A percentile compares a stretch with the other conserved stretches of the same genome.
phyloP scores from a whole-genome alignment of 1,139 yeast genomes.

The Komagataea norvegica region DNA sequence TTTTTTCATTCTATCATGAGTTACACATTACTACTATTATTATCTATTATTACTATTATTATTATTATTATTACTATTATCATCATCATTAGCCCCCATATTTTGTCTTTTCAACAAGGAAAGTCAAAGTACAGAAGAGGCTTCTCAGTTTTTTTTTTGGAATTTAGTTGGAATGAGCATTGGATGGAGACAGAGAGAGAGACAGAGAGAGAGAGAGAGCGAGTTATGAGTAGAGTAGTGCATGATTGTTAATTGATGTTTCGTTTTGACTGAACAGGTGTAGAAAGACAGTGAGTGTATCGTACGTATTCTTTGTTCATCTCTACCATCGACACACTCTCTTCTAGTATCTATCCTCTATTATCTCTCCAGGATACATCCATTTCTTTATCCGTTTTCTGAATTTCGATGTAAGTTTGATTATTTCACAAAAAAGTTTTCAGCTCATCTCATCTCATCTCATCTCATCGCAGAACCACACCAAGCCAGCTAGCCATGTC shows the following conservation, averaged over 20 bases:
- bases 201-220: too few relatives aligned
- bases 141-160: conserved; percentile 2
- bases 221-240: conserved; percentile 1
- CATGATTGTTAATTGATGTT: conserved; percentile 3
- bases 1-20: conserved; percentile 1
- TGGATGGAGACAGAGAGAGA: conserved; percentile 2
- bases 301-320: too few relatives aligned
- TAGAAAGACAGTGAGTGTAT: neutral
- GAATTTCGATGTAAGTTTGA: too few relatives aligned
- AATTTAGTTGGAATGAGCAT: conserved; percentile 2
- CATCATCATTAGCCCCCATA: conserved; percentile 5
- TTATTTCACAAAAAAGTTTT: neutral
- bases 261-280: conserved; percentile 3
- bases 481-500: conserved; percentile 21
- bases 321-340: too few relatives aligned
- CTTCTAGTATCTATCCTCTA: too few relatives aligned
- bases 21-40: conserved; percentile 4
- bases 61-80: conserved; percentile 2
- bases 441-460: conserved; percentile 1
- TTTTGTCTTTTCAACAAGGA: conserved; percentile 4
- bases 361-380: too few relatives aligned
- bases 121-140: conserved; percentile 2
- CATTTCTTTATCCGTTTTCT: too few relatives aligned
- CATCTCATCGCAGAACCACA: neutral
- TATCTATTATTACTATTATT: conserved; percentile 1